These are phyloP conservation scores for Suillus tomentosus DNA, from an alignment of 768 basidiomycete genomes.

Conservation along the genomic window DNA sequence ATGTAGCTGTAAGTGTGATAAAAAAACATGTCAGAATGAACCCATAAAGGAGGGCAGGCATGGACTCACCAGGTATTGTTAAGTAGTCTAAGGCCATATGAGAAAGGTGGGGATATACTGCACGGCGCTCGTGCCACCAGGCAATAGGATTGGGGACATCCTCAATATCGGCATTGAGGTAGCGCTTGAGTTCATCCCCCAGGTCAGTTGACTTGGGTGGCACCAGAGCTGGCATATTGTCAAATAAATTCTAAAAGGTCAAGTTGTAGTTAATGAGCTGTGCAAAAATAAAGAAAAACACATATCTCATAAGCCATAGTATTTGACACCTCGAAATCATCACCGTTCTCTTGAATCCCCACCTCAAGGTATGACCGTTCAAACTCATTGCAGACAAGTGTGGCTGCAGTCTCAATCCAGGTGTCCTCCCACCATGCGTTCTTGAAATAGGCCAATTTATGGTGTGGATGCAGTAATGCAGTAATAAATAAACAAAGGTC, in stretches of 20 bases:
- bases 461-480: neutral
- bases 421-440: neutral
- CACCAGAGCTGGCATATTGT: neutral
- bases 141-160: neutral
- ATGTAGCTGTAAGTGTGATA: no score
- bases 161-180: neutral
- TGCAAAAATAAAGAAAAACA: neutral
- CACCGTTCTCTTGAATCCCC: neutral
- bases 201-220: neutral
- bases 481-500: neutral
- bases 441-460: neutral
- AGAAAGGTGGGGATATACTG: neutral
- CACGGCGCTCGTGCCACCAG: neutral
- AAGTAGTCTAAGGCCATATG: neutral
- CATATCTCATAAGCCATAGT: neutral
- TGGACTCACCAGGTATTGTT: neutral
- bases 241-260: neutral
- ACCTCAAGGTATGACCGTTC: neutral
- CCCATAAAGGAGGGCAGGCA: no score
- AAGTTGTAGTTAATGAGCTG: no score
- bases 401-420: neutral
- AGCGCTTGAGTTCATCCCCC: neutral
- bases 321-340: neutral
- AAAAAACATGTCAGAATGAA: neutral
- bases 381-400: neutral